These are phyloP conservation scores for Tardiomyces digboiensis DNA, from an alignment of 1,139 yeast species.

Conservation along the genomic window DNA sequence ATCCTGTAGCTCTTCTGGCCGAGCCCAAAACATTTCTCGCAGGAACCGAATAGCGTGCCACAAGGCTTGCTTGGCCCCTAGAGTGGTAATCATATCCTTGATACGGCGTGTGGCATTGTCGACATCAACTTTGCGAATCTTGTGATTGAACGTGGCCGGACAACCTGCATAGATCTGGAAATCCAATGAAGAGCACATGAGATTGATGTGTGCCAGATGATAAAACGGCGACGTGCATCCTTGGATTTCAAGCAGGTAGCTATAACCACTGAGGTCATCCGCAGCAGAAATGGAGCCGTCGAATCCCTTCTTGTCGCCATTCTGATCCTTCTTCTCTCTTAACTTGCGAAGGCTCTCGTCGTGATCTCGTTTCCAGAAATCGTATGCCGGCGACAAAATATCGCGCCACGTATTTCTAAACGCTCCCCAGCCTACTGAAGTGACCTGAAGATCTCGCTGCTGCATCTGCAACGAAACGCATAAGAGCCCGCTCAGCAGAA, in stretches of 20 bases:
- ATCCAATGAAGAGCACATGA: constrained; percentile 67
- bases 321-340: not conserved
- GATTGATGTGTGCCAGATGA: constrained; percentile 65
- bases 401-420: constrained; percentile 51
- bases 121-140: constrained; percentile 49
- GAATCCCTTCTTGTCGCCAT: constrained; percentile 18
- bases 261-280: constrained; percentile 13
- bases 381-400: constrained; percentile 50
- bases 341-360: constrained; percentile 3
- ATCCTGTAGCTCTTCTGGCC: not conserved
- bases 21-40: constrained; percentile 1
- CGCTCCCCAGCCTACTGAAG: constrained; percentile 36
- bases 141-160: constrained; percentile 73
- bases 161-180: constrained; percentile 75
- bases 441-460: constrained; percentile 54
- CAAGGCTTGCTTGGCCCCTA: constrained; percentile 52
- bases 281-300: constrained; percentile 7
- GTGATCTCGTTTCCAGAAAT: constrained; percentile 36
- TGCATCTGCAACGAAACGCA: constrained; percentile 68
- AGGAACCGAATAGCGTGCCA: constrained; percentile 35
- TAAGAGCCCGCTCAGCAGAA: constrained; percentile 59
- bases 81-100: constrained; percentile 37
- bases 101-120: constrained; percentile 42
- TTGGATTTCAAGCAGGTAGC: constrained; percentile 12
- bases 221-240: constrained; percentile 27